Percentiles rank a stretch among this genome's conserved stretches.
Conservation (phyloP, 139 green algal genomes). For the Chlorella sp. region DNA sequence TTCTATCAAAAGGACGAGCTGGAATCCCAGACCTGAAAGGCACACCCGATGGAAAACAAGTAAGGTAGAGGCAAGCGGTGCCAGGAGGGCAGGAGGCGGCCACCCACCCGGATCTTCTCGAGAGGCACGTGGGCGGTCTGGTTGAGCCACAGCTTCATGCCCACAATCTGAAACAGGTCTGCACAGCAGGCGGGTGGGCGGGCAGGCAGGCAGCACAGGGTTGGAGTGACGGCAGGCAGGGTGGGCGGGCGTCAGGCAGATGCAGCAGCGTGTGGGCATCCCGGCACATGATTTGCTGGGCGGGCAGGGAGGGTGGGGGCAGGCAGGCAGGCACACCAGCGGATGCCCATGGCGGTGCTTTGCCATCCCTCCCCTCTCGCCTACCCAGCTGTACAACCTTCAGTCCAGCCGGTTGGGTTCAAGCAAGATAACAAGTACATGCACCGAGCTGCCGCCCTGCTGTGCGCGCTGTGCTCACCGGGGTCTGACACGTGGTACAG, state of each 20-base stretch:
- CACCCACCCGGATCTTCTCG: constrained; percentile 36
- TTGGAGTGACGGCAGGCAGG: neutral
- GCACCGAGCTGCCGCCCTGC: no score
- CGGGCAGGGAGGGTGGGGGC: neutral
- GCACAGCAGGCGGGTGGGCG: neutral
- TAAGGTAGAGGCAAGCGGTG: no score
- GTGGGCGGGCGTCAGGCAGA: neutral
- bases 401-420: no score
- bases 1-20: no score
- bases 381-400: no score
- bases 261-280: neutral
- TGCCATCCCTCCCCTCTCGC: no score
- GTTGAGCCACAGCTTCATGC: constrained; percentile 46
- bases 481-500: constrained; percentile 34
- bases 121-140: constrained; percentile 36
- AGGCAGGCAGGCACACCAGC: neutral
- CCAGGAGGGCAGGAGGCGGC: neutral
- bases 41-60: no score
- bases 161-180: constrained; percentile 43
- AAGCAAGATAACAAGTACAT: no score
- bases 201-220: neutral
- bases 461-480: neutral
- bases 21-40: no score
- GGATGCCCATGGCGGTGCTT: neutral
- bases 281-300: no score